Percentiles rank a stretch among this genome's conserved stretches.
phyloP scores from a whole-genome alignment of 176 grass and related monocot genomes.

The Dendrocalamus sinicus region DNA sequence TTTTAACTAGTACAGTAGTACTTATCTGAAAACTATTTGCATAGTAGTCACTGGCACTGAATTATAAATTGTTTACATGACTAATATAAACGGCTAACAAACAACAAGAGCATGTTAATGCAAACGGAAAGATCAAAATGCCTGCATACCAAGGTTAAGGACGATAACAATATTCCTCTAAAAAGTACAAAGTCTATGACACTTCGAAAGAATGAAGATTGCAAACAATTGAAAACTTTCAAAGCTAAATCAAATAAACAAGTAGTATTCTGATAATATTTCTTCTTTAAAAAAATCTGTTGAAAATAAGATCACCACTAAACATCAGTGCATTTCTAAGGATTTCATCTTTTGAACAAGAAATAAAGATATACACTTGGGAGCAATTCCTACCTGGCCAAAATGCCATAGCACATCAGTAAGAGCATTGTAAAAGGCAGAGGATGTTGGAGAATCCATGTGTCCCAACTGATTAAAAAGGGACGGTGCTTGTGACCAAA shows the following conservation, averaged over 20 bases:
- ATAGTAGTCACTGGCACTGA: not conserved
- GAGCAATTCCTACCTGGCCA: slow-evolving; percentile 78
- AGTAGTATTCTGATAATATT: not conserved
- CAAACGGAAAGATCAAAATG: not conserved
- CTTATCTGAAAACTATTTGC: not conserved
- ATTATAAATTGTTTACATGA: not conserved
- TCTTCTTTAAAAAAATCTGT: slow-evolving; percentile 15
- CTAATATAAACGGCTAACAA: not conserved
- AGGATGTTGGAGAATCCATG: slow-evolving; percentile 93
- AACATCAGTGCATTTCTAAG: not conserved
- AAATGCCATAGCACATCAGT: slow-evolving; percentile 99
- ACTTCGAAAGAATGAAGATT: not conserved
- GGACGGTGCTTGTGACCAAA: slow-evolving; percentile 68
- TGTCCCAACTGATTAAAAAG: slow-evolving; percentile 82
- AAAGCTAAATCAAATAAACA: slow-evolving; percentile 1
- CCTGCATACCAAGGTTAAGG: not conserved
- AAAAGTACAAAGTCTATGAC: not conserved
- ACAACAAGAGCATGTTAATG: not conserved
- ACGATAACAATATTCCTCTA: not conserved
- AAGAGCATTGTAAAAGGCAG: slow-evolving; percentile 98
- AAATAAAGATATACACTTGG: not conserved
- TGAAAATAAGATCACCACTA: slow-evolving; percentile 1
- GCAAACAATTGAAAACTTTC: slow-evolving; percentile 7
- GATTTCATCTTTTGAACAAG: slow-evolving; percentile 26
- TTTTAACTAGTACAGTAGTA: not conserved